Evolutionary conservation across 2,329 filamentous ascomycete species (phyloP), one percentile per base, ranked within the genome.

Genomic region (Alternaria atra): DNA sequence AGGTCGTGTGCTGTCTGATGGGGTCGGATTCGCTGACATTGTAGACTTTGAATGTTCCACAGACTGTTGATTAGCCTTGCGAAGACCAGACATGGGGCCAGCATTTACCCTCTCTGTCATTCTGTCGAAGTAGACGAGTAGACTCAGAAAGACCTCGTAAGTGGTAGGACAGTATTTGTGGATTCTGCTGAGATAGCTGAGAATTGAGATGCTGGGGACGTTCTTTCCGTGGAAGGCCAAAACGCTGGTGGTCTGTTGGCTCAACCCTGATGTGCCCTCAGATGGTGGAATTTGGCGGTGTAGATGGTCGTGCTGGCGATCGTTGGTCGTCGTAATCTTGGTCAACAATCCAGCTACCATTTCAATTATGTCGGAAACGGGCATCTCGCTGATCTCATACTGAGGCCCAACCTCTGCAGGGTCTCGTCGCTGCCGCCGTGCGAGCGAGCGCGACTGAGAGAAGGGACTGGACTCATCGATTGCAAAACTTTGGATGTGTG

Each of bases 91-190:
- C 77, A 91, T 85, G 6, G 93, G 90, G 59, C 90, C 85, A 44
- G 91, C 90, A 76, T 98, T 98, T 60, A 98, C 93, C 60, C 93
- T 87, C 78, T 98, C 95, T 43, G 94, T 97, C 95, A 99, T 99
- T 64, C 95, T 91, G 78, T 99, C 95, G 80, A 99, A 99, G 80
- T 98, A 99, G 32, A 99, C 94, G 56, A 99, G 82, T 72, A 99
- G 81, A 76, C 94, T 97, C 61, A 99, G 82, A 75, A 99, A 99
- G 0, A 99, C 95, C 80, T 99, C 95, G 77, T 97, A 99, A 0
- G 95, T 98, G 6, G 95, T 98, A 0, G 95, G 95, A 74, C 95
- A 99, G 81, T 99, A 99, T 82, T 97, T 97, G 82, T 99, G 94
- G 76, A 99, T 98, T 61, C 95, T 90, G 72, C 90, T 94, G 54